Base-by-base conservation (phyloP, 2,329 filamentous ascomycete genomes). In the Proliferodiscus dingleyae region DNA sequence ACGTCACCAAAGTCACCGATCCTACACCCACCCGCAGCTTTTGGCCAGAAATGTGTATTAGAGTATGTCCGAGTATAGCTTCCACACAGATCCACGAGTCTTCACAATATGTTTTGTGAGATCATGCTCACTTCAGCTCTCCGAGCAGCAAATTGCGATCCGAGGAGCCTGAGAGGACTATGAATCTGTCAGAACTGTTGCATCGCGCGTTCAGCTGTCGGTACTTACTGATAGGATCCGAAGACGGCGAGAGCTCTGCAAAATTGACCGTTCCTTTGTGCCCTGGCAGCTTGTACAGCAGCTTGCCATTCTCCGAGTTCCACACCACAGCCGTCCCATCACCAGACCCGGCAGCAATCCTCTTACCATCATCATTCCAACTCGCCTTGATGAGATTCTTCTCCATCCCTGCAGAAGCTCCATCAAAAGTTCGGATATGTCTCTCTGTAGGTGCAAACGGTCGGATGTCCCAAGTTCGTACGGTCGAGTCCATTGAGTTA, bases 201-300 rank as follows among this genome's bases (percentile, higher is more conserved):
- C 36, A 23, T 18, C 4, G n/a, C 29, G 45, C 15, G 36, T 39
- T 36, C 10, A 24, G 19, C 24, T 37, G 11, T 22, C 7, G 24
- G 24, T 51, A 81, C 88, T 82, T 77, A 95, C 90, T 78, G 51
- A 96, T 86, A 16, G 89, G 89, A 58, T 96, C 89, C 50, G 85
- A 80, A 30, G 79, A 78, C 4, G 91, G 89, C 39, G 88, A 85
- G 63, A 98, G 94, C 57, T 94, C 85, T 44, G 91, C 91, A 64
- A 91, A 89, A 64, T 97, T 98, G 41, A 97, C 93, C 0, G 87
- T 88, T 26, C 91, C 93, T 68, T 89, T 93, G 66, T 98, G 93
- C 1, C 93, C 93, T 1, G 93, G 93, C 42, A 98, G 74, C 69
- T 97, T 97, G 69, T 96, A 94, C 53, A 95, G 67, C 58, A 98